Conservation (phyloP, 2,329 filamentous ascomycete species). For the Penicillium sp. region DNA sequence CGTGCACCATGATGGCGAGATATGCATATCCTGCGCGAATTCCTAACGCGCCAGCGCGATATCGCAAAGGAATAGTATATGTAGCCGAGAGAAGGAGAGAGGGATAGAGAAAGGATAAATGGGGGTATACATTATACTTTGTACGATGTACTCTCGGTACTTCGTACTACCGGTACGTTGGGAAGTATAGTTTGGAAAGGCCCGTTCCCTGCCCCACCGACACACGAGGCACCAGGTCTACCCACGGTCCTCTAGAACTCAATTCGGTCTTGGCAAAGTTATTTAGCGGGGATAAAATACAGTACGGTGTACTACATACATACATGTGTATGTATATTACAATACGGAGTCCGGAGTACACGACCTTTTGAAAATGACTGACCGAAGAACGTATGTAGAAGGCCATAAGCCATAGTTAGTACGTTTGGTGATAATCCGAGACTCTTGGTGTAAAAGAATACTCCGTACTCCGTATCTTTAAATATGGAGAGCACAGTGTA, state of each 20-base stretch:
- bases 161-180: not conserved
- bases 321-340: not conserved
- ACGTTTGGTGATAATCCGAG: not conserved
- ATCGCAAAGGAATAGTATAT: not conserved
- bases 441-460: not conserved
- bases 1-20: slow-evolving; percentile 24
- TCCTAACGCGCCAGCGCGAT: slow-evolving; percentile 28
- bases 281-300: not conserved
- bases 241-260: slow-evolving; percentile 1
- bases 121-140: not conserved
- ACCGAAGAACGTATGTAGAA: not conserved
- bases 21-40: slow-evolving; percentile 19
- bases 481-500: not conserved
- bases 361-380: not conserved
- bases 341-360: not conserved
- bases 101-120: not conserved
- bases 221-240: not conserved
- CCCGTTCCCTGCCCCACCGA: not conserved
- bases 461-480: not conserved
- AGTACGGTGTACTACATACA: too few relatives aligned
- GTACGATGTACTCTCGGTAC: not conserved
- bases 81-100: not conserved
- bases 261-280: slow-evolving; percentile 2
- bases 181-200: not conserved
- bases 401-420: not conserved